Evolutionary conservation across 306 rosid genomes (phyloP).

Genomic region (Prunus mira): DNA sequence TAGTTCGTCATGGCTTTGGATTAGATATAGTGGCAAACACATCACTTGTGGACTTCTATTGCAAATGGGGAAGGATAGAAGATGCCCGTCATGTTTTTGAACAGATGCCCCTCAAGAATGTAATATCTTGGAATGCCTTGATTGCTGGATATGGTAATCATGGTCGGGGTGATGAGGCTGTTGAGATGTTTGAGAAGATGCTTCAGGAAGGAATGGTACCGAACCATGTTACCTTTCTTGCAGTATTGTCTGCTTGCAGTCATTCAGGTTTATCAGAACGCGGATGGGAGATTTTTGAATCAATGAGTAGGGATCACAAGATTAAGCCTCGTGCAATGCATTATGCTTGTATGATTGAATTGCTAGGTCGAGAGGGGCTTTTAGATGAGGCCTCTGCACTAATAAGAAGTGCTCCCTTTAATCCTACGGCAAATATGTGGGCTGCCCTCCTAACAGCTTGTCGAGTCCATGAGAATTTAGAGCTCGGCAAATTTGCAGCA

Average conservation of each 20-base stretch:
- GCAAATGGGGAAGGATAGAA: conserved; percentile 91
- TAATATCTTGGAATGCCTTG: conserved; percentile 85
- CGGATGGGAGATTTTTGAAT: conserved; percentile 76
- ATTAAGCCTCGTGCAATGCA: conserved; percentile 96
- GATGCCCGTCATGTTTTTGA: conserved; percentile 79
- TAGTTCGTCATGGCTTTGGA: conserved; percentile 76
- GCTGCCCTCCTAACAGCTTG: conserved; percentile 88
- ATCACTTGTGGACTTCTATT: conserved; percentile 75
- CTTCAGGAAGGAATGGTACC: conserved; percentile 59
- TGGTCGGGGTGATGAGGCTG: conserved; percentile 72
- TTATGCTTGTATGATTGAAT: conserved; percentile 80
- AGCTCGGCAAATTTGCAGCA: conserved; percentile 76
- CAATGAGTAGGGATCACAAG: conserved; percentile 67
- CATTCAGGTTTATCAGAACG: conserved; percentile 67
- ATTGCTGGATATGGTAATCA: conserved; percentile 85
- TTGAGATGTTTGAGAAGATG: conserved; percentile 75
- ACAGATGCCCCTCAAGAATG: conserved; percentile 60
- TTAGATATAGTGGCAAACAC: conserved; percentile 76
- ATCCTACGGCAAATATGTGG: conserved; percentile 87
- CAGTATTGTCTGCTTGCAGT: conserved; percentile 78
- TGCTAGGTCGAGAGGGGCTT: conserved; percentile 77
- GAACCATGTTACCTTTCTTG: conserved; percentile 85
- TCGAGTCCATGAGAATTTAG: conserved; percentile 60
- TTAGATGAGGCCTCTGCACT: conserved; percentile 71
- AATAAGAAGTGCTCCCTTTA: conserved; percentile 55